A percentile compares a stretch with the other conserved stretches of the same genome.
These are phyloP conservation scores for Fragaria nilgerrensis DNA, from an alignment of 306 rosid species.

Conservation along the genomic window DNA sequence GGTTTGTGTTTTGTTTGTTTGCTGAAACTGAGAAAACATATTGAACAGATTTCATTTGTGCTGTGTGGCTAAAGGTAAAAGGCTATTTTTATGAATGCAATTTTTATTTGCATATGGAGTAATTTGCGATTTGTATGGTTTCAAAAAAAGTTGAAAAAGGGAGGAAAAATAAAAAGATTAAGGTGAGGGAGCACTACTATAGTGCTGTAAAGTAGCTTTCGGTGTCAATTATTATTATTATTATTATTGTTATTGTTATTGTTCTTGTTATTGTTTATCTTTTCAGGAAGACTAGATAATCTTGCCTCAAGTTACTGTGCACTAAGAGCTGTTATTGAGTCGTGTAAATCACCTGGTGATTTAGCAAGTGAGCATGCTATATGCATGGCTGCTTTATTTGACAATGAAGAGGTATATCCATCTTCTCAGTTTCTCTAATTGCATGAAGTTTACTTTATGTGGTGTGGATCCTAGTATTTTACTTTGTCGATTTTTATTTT, in stretches of 20 bases:
- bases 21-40: background rate
- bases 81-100: background rate
- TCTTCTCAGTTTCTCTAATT: conserved; percentile 6
- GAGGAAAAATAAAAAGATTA: background rate
- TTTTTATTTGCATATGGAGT: background rate
- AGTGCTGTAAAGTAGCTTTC: conserved; percentile 3
- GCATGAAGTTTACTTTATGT: background rate
- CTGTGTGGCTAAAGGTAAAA: background rate
- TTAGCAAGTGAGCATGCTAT: conserved; percentile 64
- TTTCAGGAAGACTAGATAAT: conserved; percentile 97
- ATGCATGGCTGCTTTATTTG: conserved; percentile 97
- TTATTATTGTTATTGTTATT: no score
- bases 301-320: conserved; percentile 97
- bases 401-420: conserved; percentile 87
- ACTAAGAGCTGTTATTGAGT: conserved; percentile 82
- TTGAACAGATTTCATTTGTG: background rate
- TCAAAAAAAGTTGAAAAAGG: background rate
- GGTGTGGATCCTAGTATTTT: background rate
- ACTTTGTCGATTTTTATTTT: no score
- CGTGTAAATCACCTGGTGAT: conserved; percentile 56
- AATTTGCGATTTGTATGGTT: background rate
- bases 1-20: background rate
- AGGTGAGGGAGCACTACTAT: background rate
- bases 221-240: background rate
- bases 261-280: conserved; percentile 51